Evolutionary conservation across 768 basidiomycete genomes (phyloP), one percentile per base, ranked within the genome.

Genomic region (Boletus insuetus): DNA sequence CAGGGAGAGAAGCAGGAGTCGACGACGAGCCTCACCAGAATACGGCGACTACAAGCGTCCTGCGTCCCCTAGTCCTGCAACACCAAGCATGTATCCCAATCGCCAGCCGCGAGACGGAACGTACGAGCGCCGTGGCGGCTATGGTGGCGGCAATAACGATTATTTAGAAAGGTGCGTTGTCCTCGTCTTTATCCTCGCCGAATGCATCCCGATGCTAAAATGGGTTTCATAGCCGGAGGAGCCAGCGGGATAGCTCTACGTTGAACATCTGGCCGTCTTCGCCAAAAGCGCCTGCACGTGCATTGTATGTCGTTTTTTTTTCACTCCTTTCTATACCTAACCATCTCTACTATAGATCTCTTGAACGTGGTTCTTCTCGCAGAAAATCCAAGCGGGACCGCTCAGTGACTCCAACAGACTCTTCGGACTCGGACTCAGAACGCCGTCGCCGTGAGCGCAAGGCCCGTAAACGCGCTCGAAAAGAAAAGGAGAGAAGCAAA

Each of bases 211-310:
- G 19, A 31, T 49, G 8, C 46, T 61, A 35, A 53, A 1, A n/a
- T 16, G 17, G 6, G 1, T 32, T 42, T 54, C 49, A 1, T 56
- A 94, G 91, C 62, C 91, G 92, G 32, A 78, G 89, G 52, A 66
- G 76, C 45, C 85, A 92, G 66, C 78, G 92, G 46, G 83, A 83
- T 60, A 75, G 62, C 6, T 80, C 73, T 10, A 77, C 76, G 6
- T 68, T 84, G 2, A 79, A 79, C 60, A 77, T 91, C n/a, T 94
- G 92, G 92, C 92, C 92, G 2, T 71, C 83, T 4, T 94, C 92
- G 3, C 92, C 92, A 0, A 87, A 86, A 59, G 81, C 78, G 11
- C 83, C 84, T 51, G 73, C 79, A 37, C 82, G 89, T 37, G 69
- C 72, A 44, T 58, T 82, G 83, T 89, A 71, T 31, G 85, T 75